phyloP scores from a whole-genome alignment of 306 rosid genomes.

The Dryas drummondii region DNA sequence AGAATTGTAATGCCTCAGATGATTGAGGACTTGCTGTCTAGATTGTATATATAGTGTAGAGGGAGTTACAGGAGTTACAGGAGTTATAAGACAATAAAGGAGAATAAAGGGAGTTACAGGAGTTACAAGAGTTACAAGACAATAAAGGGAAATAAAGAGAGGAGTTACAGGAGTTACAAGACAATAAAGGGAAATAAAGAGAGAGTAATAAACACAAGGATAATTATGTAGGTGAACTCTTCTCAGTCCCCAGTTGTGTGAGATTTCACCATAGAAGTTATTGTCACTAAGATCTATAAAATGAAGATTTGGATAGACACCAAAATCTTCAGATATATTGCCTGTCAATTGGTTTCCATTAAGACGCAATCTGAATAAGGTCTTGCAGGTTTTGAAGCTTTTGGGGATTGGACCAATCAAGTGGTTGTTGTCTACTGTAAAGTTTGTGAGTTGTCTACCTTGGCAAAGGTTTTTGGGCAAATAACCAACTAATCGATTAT shows the following conservation, averaged over 20 bases:
- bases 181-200: no score
- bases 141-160: no score
- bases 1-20: no score
- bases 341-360: constrained; percentile 33
- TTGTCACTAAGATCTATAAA: constrained; percentile 32
- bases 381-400: constrained; percentile 34
- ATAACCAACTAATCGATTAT: background rate
- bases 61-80: no score
- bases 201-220: no score
- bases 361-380: constrained; percentile 28
- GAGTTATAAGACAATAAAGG: no score
- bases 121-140: no score
- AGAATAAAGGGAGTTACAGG: no score
- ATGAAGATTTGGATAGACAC: constrained; percentile 36
- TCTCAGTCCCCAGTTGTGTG: constrained; percentile 2
- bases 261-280: constrained; percentile 4
- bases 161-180: no score
- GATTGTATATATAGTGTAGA: no score
- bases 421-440: background rate
- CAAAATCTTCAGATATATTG: constrained; percentile 36
- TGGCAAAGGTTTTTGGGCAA: background rate
- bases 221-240: no score
- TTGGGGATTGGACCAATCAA: constrained; percentile 32
- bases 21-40: no score
- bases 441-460: background rate